Percentiles rank a stretch among this genome's conserved stretches.
phyloP scores from a whole-genome alignment of 805 yeast species.

The Metschnikowia amazonensis region DNA sequence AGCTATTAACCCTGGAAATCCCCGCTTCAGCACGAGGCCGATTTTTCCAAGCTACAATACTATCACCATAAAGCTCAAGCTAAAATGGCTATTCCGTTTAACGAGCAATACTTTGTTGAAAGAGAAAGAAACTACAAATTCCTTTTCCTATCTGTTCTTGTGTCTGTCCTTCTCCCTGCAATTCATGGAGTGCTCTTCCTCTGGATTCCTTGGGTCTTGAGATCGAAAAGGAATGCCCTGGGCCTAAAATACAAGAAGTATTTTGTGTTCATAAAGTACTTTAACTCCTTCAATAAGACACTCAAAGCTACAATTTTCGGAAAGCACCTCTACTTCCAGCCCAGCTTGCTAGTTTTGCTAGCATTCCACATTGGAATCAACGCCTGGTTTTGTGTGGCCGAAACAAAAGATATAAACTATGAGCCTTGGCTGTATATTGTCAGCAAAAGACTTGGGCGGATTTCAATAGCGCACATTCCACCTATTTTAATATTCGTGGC shows the following conservation, averaged over 20 bases:
- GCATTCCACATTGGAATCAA: conserved; percentile 27
- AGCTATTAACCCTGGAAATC: neutral
- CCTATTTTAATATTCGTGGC: conserved; percentile 32
- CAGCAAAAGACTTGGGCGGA: conserved; percentile 40
- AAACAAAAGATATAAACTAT: conserved; percentile 39
- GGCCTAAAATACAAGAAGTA: conserved; percentile 17
- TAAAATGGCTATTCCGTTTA: conserved; percentile 29
- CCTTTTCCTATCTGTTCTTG: conserved; percentile 34
- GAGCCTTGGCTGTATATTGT: conserved; percentile 37
- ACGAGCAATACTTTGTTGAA: conserved; percentile 39
- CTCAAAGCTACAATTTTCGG: conserved; percentile 19
- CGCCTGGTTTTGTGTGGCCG: conserved; percentile 25
- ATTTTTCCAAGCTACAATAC: neutral
- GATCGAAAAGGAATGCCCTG: conserved; percentile 22
- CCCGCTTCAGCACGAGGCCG: neutral
- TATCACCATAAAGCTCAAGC: neutral
- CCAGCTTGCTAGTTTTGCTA: conserved; percentile 34
- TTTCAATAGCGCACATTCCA: conserved; percentile 41
- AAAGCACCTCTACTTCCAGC: conserved; percentile 34
- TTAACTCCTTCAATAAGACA: conserved; percentile 28
- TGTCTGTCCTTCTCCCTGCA: conserved; percentile 24
- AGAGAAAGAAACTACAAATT: conserved; percentile 30
- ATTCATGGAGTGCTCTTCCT: conserved; percentile 41
- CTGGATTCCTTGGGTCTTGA: conserved; percentile 37
- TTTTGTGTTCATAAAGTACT: conserved; percentile 26